These are phyloP conservation scores for Trifolium pratense DNA, from an alignment of 306 rosid genomes.

Conservation along the genomic window DNA sequence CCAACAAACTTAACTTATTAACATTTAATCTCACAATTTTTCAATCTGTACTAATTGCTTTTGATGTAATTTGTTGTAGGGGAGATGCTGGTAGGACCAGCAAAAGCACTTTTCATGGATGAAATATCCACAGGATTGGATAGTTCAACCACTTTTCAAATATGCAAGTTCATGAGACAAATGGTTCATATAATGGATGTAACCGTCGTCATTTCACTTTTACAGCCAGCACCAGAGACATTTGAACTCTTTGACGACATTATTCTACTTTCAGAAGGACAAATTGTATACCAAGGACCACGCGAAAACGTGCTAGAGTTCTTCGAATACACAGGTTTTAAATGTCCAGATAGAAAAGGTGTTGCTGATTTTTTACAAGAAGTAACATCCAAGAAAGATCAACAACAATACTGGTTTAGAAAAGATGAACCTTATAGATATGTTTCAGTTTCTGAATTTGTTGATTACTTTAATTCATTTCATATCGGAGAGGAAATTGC, in stretches of 20 bases:
- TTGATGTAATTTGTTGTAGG: conserved; percentile 52
- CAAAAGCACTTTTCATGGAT: conserved; percentile 81
- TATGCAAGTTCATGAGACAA: conserved; percentile 77
- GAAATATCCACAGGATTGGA: conserved; percentile 93
- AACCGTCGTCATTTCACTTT: conserved; percentile 72
- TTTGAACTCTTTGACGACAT: conserved; percentile 62
- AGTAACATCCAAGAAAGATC: conserved; percentile 86
- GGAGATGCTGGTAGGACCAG: conserved; percentile 92
- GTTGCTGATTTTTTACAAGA: conserved; percentile 85
- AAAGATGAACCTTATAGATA: conserved; percentile 57
- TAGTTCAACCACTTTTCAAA: conserved; percentile 89
- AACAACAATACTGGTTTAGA: conserved; percentile 77
- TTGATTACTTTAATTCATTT: conserved; percentile 48
- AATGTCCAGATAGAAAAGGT: conserved; percentile 85
- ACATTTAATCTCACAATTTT: background rate
- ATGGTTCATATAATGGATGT: conserved; percentile 86
- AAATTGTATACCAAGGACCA: conserved; percentile 80
- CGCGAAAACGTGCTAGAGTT: conserved; percentile 63
- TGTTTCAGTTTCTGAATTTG: conserved; percentile 65
- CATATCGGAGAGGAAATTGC: conserved; percentile 58
- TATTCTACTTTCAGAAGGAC: conserved; percentile 76
- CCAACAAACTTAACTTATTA: conserved; percentile 5
- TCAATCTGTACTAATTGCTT: conserved; percentile 50
- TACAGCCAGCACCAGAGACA: conserved; percentile 69
- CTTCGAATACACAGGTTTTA: conserved; percentile 61